phyloP scores from a whole-genome alignment of 2,329 filamentous ascomycete species.

The Aspergillus luchuensis region DNA sequence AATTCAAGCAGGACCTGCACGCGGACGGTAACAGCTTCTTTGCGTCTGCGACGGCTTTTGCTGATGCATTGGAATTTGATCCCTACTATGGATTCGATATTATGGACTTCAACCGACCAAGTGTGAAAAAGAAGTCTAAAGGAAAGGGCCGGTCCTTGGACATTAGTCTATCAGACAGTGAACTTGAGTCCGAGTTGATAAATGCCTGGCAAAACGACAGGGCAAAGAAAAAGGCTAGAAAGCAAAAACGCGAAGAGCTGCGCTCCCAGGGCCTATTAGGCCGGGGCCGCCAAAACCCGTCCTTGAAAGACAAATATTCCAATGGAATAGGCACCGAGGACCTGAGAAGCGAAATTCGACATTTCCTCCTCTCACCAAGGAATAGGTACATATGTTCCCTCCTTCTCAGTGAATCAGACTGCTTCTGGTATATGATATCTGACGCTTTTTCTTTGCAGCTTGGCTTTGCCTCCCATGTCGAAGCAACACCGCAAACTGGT shows the following conservation, averaged over 20 bases:
- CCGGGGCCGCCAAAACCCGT: slow-evolving; percentile 55
- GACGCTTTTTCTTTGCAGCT: slow-evolving; percentile 47
- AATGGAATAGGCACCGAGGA: slow-evolving; percentile 71
- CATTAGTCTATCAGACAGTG: slow-evolving; percentile 65
- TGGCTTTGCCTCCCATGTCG: slow-evolving; percentile 81
- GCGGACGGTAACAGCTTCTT: slow-evolving; percentile 38
- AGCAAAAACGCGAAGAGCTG: slow-evolving; percentile 68
- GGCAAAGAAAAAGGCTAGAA: slow-evolving; percentile 69
- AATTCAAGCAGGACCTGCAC: neutral
- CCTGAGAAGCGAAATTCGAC: slow-evolving; percentile 70
- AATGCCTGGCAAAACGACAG: slow-evolving; percentile 68
- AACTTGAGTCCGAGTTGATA: slow-evolving; percentile 63
- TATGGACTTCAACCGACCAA: slow-evolving; percentile 78
- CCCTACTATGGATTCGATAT: slow-evolving; percentile 74
- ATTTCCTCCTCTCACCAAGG: slow-evolving; percentile 66
- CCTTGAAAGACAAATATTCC: slow-evolving; percentile 71
- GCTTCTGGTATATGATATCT: neutral
- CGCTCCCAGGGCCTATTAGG: slow-evolving; percentile 68
- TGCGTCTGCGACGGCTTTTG: slow-evolving; percentile 58
- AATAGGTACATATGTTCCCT: slow-evolving; percentile 58
- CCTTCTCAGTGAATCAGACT: neutral
- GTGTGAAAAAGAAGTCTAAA: slow-evolving; percentile 66
- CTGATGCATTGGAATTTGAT: slow-evolving; percentile 60
- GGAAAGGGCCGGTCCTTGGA: slow-evolving; percentile 58
- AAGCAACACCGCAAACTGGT: slow-evolving; percentile 74